Evolutionary conservation across 345 rosid genomes (phyloP), one percentile per base, ranked within the genome.

Genomic region (Gossypium ekmanianum): DNA sequence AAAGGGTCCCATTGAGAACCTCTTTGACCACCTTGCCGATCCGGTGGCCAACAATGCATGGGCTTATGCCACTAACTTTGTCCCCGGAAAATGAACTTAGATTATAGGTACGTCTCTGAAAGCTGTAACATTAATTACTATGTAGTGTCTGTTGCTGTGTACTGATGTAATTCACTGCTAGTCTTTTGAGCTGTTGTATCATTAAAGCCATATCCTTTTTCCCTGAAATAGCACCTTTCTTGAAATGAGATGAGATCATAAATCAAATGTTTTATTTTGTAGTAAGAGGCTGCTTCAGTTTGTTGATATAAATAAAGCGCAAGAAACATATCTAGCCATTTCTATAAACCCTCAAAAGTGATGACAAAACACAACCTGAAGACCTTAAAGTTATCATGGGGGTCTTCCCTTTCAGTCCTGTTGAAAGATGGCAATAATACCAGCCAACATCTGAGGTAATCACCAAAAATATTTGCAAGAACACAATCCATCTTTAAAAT

Each of bases 391-490:
- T 50, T 50, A 50, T 11, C 16, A 50, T 50, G 59, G 18, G 26
- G 26, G 20, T 55, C 22, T 51, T 51, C 56, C 18, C 18, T 4
- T 16, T 51, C 20, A 51, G 8, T 16, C 18, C 18, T 16, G 56
- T 51, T 51, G 56, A 51, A 16, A 34, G 2, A 68, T 27, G 13
- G 24, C 20, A 56, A 43, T 22, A 7, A 18, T 45, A 22, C 18
- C 12, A 20, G 17, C 58, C 7, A 2, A 66, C 50, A 70, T 24
- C 48, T 27, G 44, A 20, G 20, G 47, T 14, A 61, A 68, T 87
- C 81, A 84, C 88, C 86, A 81, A 74, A 85, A 88, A 81, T 88
- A 85, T 27, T 81, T 85, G 83, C 87, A 34, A 34, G 39, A 34
- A 34, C 39, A 34, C 39, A 34, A 34, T 34, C 39, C 39, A 34